Percentiles rank a stretch among this genome's conserved stretches.
Conservation (phyloP, 31 red algal species). For the Porphyra umbilicalis region DNA sequence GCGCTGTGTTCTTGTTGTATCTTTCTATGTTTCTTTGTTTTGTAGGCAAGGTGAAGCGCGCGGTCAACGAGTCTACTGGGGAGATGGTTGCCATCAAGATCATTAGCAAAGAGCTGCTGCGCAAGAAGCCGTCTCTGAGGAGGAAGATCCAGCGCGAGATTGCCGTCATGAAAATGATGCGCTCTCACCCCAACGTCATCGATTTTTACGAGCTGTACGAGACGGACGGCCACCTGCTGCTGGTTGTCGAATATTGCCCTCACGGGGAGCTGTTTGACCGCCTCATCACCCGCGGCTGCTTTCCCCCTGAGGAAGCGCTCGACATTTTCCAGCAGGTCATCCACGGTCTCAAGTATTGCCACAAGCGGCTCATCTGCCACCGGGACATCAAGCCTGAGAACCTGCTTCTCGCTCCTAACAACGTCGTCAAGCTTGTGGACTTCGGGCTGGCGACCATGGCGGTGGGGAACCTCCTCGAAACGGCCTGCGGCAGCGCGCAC, state of each 20-base stretch:
- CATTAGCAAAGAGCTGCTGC: slow-evolving; percentile 74
- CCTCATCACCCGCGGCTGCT: slow-evolving; percentile 76
- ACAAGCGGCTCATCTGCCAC: slow-evolving; percentile 90
- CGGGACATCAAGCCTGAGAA: slow-evolving; percentile 99
- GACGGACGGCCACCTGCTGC: slow-evolving; percentile 41
- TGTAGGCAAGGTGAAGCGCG: slow-evolving; percentile 89
- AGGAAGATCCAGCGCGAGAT: slow-evolving; percentile 90
- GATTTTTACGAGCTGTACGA: slow-evolving; percentile 80
- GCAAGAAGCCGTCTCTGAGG: slow-evolving; percentile 82
- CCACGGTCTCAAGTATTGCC: slow-evolving; percentile 94
- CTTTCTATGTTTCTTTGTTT: not conserved
- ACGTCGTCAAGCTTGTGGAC: slow-evolving; percentile 73
- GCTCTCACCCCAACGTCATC: slow-evolving; percentile 72
- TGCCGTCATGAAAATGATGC: slow-evolving; percentile 79
- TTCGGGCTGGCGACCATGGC: slow-evolving; percentile 81
- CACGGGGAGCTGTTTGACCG: slow-evolving; percentile 92
- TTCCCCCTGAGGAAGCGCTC: slow-evolving; percentile 69
- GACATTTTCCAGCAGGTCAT: slow-evolving; percentile 95
- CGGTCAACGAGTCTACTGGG: slow-evolving; percentile 29
- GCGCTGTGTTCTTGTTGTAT: not conserved
- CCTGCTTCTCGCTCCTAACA: slow-evolving; percentile 56
- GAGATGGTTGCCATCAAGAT: slow-evolving; percentile 88
- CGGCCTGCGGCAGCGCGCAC: slow-evolving; percentile 88
- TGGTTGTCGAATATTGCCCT: slow-evolving; percentile 86
- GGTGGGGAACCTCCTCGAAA: slow-evolving; percentile 66